phyloP scores from a whole-genome alignment of 331 rosid species.

The Malus hybrid region DNA sequence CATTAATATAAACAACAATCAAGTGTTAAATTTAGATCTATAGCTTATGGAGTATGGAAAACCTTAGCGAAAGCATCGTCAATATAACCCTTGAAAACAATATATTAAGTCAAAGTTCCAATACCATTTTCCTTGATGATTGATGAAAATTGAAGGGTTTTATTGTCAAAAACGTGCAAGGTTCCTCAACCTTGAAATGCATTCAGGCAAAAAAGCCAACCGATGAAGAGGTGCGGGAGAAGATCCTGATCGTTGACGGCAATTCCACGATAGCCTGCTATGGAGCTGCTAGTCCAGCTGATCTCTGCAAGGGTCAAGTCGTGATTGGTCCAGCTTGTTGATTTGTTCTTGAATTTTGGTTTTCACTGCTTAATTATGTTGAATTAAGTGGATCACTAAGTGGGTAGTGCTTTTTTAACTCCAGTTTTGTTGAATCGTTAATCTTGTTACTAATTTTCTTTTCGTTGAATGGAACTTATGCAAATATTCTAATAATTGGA shows the following conservation, averaged over 20 bases:
- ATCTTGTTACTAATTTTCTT: background rate
- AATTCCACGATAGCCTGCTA: conserved; percentile 22
- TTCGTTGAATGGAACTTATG: background rate
- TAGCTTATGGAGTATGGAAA: too few relatives aligned
- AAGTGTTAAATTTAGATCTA: too few relatives aligned
- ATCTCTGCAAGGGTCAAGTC: conserved; percentile 56
- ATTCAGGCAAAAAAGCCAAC: too few relatives aligned
- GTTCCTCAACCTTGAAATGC: too few relatives aligned
- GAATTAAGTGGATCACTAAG: background rate
- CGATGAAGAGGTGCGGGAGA: conserved; percentile 29
- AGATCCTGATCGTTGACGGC: conserved; percentile 41
- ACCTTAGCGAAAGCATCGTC: too few relatives aligned
- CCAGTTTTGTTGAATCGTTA: background rate
- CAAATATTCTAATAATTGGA: background rate
- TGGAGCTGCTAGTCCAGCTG: conserved; percentile 70
- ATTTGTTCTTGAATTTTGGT: background rate
- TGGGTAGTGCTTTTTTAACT: background rate
- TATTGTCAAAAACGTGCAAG: too few relatives aligned
- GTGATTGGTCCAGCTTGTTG: conserved; percentile 48
- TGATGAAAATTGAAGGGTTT: too few relatives aligned
- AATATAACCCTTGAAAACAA: too few relatives aligned
- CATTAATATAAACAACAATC: too few relatives aligned
- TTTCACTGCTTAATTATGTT: background rate
- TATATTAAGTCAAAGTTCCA: too few relatives aligned
- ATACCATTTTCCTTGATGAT: too few relatives aligned